These are phyloP conservation scores for Tricholoma flavovirens DNA, from an alignment of 768 basidiomycete genomes.

Conservation along the genomic window DNA sequence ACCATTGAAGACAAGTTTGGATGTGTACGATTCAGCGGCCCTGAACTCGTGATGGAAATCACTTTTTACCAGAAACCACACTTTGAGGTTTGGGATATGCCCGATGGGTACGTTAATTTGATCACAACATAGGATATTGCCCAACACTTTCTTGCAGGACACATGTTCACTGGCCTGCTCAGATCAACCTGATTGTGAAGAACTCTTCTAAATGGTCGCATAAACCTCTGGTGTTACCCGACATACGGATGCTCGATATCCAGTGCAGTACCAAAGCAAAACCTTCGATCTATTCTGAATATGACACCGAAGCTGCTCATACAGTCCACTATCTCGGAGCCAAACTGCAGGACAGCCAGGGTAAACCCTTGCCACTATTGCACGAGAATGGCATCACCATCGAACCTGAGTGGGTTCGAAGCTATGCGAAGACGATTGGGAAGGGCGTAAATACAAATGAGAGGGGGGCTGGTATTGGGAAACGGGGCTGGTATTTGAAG, in stretches of 20 bases:
- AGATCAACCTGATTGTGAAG: conserved; percentile 28
- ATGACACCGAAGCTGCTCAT: conserved; percentile 13
- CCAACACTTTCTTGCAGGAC: conserved; percentile 8
- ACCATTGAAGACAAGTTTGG: conserved; percentile 18
- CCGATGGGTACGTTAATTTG: conserved; percentile 23
- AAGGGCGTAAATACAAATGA: conserved; percentile 7
- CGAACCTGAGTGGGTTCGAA: conserved; percentile 26
- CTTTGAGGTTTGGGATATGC: conserved; percentile 32
- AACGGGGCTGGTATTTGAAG: conserved; percentile 31
- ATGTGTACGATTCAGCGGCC: conserved; percentile 21
- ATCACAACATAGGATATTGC: background rate
- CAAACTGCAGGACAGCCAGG: conserved; percentile 12
- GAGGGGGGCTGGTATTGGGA: conserved; percentile 10
- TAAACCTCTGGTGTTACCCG: conserved; percentile 27
- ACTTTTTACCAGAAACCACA: conserved; percentile 25
- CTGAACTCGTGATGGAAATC: conserved; percentile 23
- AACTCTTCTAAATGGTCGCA: conserved; percentile 22
- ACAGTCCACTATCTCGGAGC: conserved; percentile 11
- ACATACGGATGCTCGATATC: conserved; percentile 28
- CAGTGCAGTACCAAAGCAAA: conserved; percentile 21
- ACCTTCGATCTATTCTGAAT: conserved; percentile 11
- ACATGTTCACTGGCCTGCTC: conserved; percentile 22
- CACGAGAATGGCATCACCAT: conserved; percentile 20
- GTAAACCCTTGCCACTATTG: conserved; percentile 2
- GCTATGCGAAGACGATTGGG: conserved; percentile 15